Evolutionary conservation across 768 basidiomycete genomes (phyloP), one percentile per base, ranked within the genome.

Genomic region (Phanerochaete carnosa): DNA sequence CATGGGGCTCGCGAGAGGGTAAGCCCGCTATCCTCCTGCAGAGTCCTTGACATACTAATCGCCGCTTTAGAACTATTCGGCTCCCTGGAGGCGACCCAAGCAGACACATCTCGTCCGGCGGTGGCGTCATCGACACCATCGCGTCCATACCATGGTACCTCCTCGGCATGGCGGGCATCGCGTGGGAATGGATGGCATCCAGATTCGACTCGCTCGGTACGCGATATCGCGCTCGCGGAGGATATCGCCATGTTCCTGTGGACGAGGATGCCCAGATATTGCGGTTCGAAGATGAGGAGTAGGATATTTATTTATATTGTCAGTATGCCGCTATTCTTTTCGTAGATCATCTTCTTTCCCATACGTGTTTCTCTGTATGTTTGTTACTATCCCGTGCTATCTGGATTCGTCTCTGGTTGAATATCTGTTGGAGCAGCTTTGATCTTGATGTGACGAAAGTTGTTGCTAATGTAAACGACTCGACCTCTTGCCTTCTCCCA

Each of bases 101-200:
- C 2, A 61, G 75, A 12, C 11, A 19, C 39, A 81, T 75, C 64
- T 66, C 72, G 28, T 60, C 70, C 5, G 79, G 82, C 4, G 80
- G 85, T 0, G 80, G 83, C 16, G 61, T 79, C 0, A 60, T 95
- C 59, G 86, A 80, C 23, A 95, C 92, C 2, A 69, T 97, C 45
- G 93, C 92, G 1, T 93, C 91, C 11, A 83, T 98, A 2, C 95
- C 95, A 0, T 95, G 89, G 87, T 95, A 91, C 79, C 70, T 96
- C 53, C 67, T 97, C 45, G 95, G 95, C 23, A 65, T 95, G 25
- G 83, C 79, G 0, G 85, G 89, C 1, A 85, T 93, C 59, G 90
- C 84, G 2, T 88, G 82, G 75, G 89, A 88, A 69, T 86, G 83
- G 73, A 78, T 87, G 1, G 69, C 79, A 0, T 84, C 83, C 23